phyloP scores from a whole-genome alignment of 805 yeast species.

The Ogataea trehaloabstinens region DNA sequence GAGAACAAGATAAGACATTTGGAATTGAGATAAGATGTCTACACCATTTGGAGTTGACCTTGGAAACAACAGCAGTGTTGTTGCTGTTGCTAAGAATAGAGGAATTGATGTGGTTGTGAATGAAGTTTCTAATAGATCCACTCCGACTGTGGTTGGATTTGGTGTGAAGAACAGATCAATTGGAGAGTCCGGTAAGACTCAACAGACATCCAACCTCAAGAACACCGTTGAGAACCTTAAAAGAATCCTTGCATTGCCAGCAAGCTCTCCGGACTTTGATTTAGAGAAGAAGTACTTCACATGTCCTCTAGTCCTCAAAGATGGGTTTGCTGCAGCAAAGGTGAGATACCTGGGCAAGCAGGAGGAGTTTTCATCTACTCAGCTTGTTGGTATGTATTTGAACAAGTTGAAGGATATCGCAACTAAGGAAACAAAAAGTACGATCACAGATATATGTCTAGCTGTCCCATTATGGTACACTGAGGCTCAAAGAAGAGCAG shows the following conservation, averaged over 20 bases:
- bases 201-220: conserved; percentile 93
- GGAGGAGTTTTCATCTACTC: conserved; percentile 79
- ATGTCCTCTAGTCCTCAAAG: conserved; percentile 64
- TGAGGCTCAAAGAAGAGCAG: conserved; percentile 94
- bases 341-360: conserved; percentile 81
- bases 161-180: conserved; percentile 85
- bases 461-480: conserved; percentile 98
- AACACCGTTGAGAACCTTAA: conserved; percentile 94
- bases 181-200: conserved; percentile 95
- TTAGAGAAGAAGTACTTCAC: conserved; percentile 74
- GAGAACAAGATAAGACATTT: too few relatives aligned
- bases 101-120: conserved; percentile 98
- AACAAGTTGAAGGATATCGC: conserved; percentile 85
- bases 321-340: conserved; percentile 79
- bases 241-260: conserved; percentile 82
- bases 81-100: conserved; percentile 96
- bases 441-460: conserved; percentile 82
- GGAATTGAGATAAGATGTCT: conserved; percentile 62
- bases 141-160: conserved; percentile 87
- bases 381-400: conserved; percentile 92
- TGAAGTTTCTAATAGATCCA: conserved; percentile 96
- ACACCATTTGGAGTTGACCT: conserved; percentile 97
- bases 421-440: conserved; percentile 75
- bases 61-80: conserved; percentile 90
- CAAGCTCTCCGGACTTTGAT: conserved; percentile 72